Evolutionary conservation across 805 yeast species (phyloP), one percentile per base, ranked within the genome.

Genomic region (Myxozyma mucilagina): DNA sequence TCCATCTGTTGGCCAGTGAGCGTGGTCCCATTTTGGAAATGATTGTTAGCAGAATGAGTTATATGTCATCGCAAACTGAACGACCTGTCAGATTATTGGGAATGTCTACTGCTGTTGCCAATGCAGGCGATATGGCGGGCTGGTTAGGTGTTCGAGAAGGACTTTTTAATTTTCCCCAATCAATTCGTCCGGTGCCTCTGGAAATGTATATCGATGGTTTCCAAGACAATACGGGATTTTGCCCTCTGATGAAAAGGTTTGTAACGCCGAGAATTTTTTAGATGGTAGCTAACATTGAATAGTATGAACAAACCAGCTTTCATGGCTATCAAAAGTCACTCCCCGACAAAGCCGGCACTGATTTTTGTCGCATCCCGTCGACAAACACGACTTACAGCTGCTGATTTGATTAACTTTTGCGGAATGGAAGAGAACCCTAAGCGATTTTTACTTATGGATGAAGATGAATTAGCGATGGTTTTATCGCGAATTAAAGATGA

Each of bases 301-400:
- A 88, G 85, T 24, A 89, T 84, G 94, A 90, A 86, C 79, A 90
- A 81, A 69, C 97, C 97, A 0, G 93, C 96, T 0, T 91, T 88
- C 70, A 83, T 87, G 87, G 96, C 97, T 0, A 91, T 91, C 65
- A 89, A 90, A 70, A 90, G 89, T 65, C 97, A 92, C 72, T 88
- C 97, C 0, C 96, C 97, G 1, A 77, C 77, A 18, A 86, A 91
- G 71, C 96, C 97, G 0, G 93, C 87, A 10, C 78, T 89, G 67
- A 85, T 89, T n/a, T 89, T 89, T 69, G 96, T 89, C 41, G 90
- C 94, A 0, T 87, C 94, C 2, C 80, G 96, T 70, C 78, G 96
- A 61, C 96, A 89, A 73, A 89, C 96, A 0, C 77, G 96, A 61
- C 79, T 89, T 54, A 89, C 96, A 0, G 90, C 96, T 0, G 77